Evolutionary conservation across 129 eudicot genomes (phyloP).

Genomic region (Mikania micrantha): DNA sequence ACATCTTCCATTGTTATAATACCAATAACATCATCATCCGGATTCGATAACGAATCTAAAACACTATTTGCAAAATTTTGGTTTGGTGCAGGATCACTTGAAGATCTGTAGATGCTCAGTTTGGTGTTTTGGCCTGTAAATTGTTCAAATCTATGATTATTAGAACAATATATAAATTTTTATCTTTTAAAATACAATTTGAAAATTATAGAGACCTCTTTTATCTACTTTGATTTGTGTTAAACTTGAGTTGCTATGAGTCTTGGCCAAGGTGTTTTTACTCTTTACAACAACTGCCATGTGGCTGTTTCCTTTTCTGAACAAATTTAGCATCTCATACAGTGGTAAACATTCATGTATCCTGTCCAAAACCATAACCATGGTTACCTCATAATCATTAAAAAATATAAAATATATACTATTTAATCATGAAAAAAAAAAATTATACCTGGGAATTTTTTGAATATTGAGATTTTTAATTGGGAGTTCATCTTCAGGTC

Average conservation of each 20-base stretch:
- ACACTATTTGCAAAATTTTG: conserved; percentile 8
- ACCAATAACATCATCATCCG: conserved; percentile 67
- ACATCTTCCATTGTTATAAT: conserved; percentile 89
- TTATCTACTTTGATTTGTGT: conserved; percentile 27
- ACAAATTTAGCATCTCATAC: conserved; percentile 71
- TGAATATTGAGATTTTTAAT: conserved; percentile 61
- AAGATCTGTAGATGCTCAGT: conserved; percentile 26
- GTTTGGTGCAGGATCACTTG: conserved; percentile 20
- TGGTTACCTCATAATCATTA: not conserved
- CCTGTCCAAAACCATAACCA: conserved; percentile 27
- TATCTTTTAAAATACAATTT: not conserved
- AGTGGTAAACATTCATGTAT: conserved; percentile 55
- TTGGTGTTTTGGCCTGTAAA: conserved; percentile 30
- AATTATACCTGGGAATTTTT: conserved; percentile 62
- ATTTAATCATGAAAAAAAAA: not conserved
- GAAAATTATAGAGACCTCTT: conserved; percentile 23
- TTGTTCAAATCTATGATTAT: not conserved
- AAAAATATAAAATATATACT: too few species aligned
- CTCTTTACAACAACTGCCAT: conserved; percentile 68
- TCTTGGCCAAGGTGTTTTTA: conserved; percentile 19
- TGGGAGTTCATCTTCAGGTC: conserved; percentile 65
- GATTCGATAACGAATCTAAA: conserved; percentile 23
- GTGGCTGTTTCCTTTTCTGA: conserved; percentile 69
- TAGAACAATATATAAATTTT: not conserved
- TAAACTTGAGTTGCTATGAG: conserved; percentile 14